Conservation (phyloP, 2,329 filamentous ascomycete species). For the Penicillium sumatraense region DNA sequence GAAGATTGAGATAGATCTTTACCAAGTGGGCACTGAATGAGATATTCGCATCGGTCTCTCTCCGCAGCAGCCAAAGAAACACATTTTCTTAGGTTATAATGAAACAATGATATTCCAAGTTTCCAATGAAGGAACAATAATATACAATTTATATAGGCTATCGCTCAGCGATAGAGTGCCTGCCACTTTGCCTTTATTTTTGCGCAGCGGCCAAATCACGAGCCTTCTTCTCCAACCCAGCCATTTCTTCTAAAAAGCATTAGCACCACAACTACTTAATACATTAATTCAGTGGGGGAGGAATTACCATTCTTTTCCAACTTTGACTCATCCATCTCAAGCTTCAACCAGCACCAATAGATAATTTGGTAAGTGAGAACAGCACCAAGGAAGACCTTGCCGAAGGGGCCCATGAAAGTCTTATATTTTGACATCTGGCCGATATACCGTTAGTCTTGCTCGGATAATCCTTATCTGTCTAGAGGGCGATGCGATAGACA, state of each 20-base stretch:
- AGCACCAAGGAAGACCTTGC: slow-evolving; percentile 54
- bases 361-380: slow-evolving; percentile 55
- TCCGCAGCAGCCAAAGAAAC: no score
- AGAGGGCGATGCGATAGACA: not conserved
- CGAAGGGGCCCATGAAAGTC: slow-evolving; percentile 48
- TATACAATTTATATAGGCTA: slow-evolving; percentile 15
- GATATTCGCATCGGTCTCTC: no score
- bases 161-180: no score
- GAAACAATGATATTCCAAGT: not conserved
- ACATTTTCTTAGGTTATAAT: no score
- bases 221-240: slow-evolving; percentile 40
- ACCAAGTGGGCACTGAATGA: no score
- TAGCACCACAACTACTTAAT: slow-evolving; percentile 1
- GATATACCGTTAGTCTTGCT: not conserved
- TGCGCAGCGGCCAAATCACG: slow-evolving; percentile 36
- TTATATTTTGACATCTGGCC: slow-evolving; percentile 45
- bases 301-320: slow-evolving; percentile 47
- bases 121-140: not conserved
- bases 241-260: slow-evolving; percentile 37
- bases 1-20: no score
- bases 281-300: no score
- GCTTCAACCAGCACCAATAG: slow-evolving; percentile 53
- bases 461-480: no score
- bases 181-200: slow-evolving; percentile 34
- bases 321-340: slow-evolving; percentile 52